Percentiles rank a stretch among this genome's conserved stretches.
phyloP scores from a whole-genome alignment of 2,329 filamentous ascomycete genomes.

The Escovopsis weberi region DNA sequence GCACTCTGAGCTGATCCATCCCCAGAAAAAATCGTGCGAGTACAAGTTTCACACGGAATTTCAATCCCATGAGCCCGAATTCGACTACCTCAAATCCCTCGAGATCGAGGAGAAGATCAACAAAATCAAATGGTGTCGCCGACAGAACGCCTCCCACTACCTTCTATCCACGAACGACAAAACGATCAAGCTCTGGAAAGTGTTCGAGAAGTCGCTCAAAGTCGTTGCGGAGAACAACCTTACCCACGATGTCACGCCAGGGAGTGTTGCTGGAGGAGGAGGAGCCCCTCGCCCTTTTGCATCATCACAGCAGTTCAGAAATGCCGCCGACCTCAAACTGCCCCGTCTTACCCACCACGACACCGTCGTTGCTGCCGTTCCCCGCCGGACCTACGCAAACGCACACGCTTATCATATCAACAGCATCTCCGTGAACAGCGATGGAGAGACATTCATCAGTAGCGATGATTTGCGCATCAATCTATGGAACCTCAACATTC shows the following conservation, averaged over 20 bases:
- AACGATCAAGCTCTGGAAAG: slow-evolving; percentile 99
- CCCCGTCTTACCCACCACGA: slow-evolving; percentile 95
- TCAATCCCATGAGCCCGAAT: slow-evolving; percentile 97
- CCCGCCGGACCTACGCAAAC: slow-evolving; percentile 91
- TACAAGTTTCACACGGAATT: slow-evolving; percentile 99
- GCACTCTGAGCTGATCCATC: background rate
- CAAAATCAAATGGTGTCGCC: slow-evolving; percentile 99
- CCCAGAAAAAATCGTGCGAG: slow-evolving; percentile 97
- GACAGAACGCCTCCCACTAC: slow-evolving; percentile 97
- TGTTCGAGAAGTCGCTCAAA: slow-evolving; percentile 98
- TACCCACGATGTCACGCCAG: slow-evolving; percentile 80
- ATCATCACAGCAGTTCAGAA: slow-evolving; percentile 62
- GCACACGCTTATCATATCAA: slow-evolving; percentile 99
- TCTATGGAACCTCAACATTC: slow-evolving; percentile 97
- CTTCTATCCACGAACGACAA: slow-evolving; percentile 98
- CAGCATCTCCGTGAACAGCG: slow-evolving; percentile 99
- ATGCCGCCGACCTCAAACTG: slow-evolving; percentile 72
- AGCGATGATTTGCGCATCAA: slow-evolving; percentile 97
- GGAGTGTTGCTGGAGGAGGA: slow-evolving; percentile 56
- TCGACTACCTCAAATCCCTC: slow-evolving; percentile 97
- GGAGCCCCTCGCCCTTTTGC: slow-evolving; percentile 56
- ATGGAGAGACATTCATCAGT: slow-evolving; percentile 98
- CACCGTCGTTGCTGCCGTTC: slow-evolving; percentile 92
- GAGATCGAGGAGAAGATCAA: slow-evolving; percentile 99
- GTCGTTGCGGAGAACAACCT: slow-evolving; percentile 98